Evolutionary conservation across 148 eudicot species (phyloP).

Genomic region (Beta vulgaris): DNA sequence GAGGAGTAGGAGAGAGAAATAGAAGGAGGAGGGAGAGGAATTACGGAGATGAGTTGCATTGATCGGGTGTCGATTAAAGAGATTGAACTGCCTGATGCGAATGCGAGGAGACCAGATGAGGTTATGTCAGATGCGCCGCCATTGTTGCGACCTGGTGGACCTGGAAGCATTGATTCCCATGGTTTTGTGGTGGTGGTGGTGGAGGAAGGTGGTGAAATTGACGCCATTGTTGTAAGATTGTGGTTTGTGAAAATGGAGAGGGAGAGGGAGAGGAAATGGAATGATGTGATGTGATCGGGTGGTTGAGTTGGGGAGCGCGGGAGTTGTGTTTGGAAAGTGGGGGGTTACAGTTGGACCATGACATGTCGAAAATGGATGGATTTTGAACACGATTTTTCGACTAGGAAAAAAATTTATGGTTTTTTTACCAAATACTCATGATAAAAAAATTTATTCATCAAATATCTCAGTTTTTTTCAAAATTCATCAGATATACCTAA

Average conservation of each 20-base stretch:
- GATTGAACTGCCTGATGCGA: slow-evolving; percentile 81
- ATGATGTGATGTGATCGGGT: background rate
- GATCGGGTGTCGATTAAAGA: slow-evolving; percentile 70
- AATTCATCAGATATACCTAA: no score
- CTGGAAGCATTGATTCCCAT: slow-evolving; percentile 76
- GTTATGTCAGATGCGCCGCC: slow-evolving; percentile 69
- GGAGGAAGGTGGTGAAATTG: slow-evolving; percentile 16
- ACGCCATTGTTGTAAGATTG: background rate
- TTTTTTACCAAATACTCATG: no score
- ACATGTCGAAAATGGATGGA: no score
- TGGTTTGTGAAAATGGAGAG: background rate
- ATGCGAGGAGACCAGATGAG: slow-evolving; percentile 81
- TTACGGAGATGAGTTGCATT: slow-evolving; percentile 65
- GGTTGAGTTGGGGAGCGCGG: no score
- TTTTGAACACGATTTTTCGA: no score
- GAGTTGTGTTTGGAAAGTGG: background rate
- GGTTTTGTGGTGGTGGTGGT: slow-evolving; percentile 20
- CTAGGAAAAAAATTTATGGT: no score
- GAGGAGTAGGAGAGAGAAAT: slow-evolving; percentile 19
- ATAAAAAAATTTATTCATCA: no score
- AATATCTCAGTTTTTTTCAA: no score
- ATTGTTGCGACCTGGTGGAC: slow-evolving; percentile 85
- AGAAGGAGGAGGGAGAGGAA: slow-evolving; percentile 83
- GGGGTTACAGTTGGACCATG: no score
- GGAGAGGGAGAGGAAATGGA: background rate